Percentiles rank a stretch among this genome's conserved stretches.
Conservation (phyloP, 257 asterid species). For the Lycium ferocissimum region DNA sequence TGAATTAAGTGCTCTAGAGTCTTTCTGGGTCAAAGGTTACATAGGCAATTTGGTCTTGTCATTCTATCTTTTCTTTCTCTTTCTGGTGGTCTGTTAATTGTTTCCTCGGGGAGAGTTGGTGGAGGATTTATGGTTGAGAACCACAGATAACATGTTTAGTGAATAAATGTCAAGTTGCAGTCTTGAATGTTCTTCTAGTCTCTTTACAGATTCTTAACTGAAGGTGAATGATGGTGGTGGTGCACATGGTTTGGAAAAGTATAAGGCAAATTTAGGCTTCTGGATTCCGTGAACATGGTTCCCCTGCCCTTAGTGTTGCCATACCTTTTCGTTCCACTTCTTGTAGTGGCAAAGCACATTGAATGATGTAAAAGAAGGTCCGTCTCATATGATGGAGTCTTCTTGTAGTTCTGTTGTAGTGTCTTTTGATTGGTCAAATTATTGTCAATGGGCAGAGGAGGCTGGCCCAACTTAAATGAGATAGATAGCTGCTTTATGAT, state of each 20-base stretch:
- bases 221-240: background rate
- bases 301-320: background rate
- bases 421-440: background rate
- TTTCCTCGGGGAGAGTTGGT: conserved; percentile 7
- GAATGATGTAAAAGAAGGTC: conserved; percentile 9
- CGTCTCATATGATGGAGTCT: background rate
- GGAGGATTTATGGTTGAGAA: background rate
- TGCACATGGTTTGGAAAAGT: background rate
- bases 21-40: background rate
- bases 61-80: background rate
- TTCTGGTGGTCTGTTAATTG: background rate
- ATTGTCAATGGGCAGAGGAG: background rate
- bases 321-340: background rate
- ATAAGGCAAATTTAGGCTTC: background rate
- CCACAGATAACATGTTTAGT: background rate
- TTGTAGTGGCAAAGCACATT: conserved; percentile 12
- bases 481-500: background rate
- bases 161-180: background rate
- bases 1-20: conserved; percentile 1
- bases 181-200: conserved; percentile 16
- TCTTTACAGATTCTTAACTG: background rate
- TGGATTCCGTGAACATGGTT: background rate
- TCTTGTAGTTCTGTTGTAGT: conserved; percentile 14
- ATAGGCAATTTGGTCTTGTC: background rate
- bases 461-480: background rate